These are phyloP conservation scores for Drosera spatulata DNA, from an alignment of 179 eudicot genomes.

Conservation along the genomic window DNA sequence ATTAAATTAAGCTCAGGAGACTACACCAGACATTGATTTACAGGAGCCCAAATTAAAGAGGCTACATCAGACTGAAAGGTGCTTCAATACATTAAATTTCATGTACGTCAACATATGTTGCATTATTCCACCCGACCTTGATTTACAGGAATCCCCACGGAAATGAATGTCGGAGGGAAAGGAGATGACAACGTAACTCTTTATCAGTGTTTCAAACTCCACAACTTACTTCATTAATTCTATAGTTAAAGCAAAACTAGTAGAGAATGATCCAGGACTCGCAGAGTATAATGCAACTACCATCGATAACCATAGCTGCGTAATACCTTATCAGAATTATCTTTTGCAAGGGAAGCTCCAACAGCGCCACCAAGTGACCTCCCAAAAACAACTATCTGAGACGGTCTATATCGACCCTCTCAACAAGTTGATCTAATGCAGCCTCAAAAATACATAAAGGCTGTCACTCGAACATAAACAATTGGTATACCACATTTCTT, in stretches of 20 bases:
- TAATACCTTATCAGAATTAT: conserved; percentile 79
- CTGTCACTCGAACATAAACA: neutral
- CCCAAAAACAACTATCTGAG: conserved; percentile 82
- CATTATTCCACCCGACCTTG: neutral
- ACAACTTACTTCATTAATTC: no score
- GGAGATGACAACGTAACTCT: no score
- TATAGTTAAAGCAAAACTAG: neutral
- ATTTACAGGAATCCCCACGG: neutral
- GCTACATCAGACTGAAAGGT: no score
- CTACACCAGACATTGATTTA: no score
- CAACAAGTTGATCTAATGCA: conserved; percentile 77
- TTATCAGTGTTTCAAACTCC: no score
- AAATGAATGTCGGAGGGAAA: no score
- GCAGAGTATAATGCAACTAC: neutral
- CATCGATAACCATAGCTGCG: neutral
- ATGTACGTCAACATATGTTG: no score
- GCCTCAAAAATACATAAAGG: conserved; percentile 34
- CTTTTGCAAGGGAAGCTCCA: conserved; percentile 66
- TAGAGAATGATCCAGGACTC: neutral
- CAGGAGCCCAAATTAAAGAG: no score
- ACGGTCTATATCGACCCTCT: conserved; percentile 85
- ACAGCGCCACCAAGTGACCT: conserved; percentile 99
- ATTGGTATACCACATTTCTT: no score
- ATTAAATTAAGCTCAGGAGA: no score
- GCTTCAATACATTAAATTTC: no score